phyloP scores from a whole-genome alignment of 805 yeast species.

The Candida ficus region DNA sequence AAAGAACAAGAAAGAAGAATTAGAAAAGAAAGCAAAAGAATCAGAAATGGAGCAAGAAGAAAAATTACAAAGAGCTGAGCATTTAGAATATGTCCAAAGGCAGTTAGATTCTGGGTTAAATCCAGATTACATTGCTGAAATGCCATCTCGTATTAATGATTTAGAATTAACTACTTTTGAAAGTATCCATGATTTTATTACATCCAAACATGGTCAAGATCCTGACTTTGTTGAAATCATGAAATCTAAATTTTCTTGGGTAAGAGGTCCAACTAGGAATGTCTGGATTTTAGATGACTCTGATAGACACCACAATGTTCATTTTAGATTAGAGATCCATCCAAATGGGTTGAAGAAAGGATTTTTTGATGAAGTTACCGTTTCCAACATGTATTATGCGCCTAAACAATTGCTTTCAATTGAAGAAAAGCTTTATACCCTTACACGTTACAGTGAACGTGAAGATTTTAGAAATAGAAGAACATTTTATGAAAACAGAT shows the following conservation, averaged over 20 bases:
- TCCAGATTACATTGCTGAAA: not conserved
- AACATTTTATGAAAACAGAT: constrained; percentile 14
- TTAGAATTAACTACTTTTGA: constrained; percentile 29
- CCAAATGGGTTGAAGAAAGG: constrained; percentile 10
- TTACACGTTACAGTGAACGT: constrained; percentile 14
- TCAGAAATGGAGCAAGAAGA: not conserved
- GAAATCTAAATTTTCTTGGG: constrained; percentile 31
- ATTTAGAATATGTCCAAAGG: constrained; percentile 4
- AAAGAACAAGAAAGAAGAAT: constrained; percentile 11
- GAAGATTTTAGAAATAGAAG: constrained; percentile 3
- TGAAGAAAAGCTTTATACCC: constrained; percentile 17
- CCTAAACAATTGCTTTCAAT: constrained; percentile 14
- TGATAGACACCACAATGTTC: constrained; percentile 13
- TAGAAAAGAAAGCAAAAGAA: constrained; percentile 6
- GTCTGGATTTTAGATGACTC: constrained; percentile 30
- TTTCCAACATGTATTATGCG: constrained; percentile 4
- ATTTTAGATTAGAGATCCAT: constrained; percentile 23
- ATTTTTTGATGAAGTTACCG: constrained; percentile 13
- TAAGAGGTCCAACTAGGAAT: constrained; percentile 23
- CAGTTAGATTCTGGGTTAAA: not conserved
- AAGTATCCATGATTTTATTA: constrained; percentile 31
- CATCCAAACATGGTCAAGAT: constrained; percentile 2
- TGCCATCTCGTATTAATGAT: too few relatives aligned
- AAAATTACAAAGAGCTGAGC: not conserved
- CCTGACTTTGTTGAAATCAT: constrained; percentile 7